Conservation (phyloP, 768 basidiomycete genomes). For the Auricularia sp. region DNA sequence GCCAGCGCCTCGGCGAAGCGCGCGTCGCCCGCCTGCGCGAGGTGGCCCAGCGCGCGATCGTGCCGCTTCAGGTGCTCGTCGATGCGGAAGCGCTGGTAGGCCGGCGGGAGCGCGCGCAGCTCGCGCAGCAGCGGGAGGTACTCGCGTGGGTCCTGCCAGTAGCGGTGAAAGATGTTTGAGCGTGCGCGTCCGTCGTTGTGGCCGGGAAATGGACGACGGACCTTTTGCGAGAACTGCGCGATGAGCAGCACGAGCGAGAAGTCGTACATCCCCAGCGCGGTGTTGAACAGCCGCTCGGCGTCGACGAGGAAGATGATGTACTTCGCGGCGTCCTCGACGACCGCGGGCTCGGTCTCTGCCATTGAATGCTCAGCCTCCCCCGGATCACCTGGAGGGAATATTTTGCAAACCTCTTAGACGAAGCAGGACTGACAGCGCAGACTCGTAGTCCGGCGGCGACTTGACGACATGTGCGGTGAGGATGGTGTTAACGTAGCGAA, state of each 20-base stretch:
- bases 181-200: background rate
- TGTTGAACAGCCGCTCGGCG: conserved; percentile 82
- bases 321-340: conserved; percentile 94
- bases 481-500: conserved; percentile 81
- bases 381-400: background rate
- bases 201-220: conserved; percentile 18
- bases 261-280: conserved; percentile 97
- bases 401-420: conserved; percentile 56
- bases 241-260: conserved; percentile 92
- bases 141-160: conserved; percentile 83
- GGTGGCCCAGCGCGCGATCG: conserved; percentile 61
- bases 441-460: conserved; percentile 81
- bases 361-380: background rate
- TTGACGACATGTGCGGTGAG: conserved; percentile 91
- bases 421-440: conserved; percentile 64
- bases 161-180: background rate
- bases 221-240: conserved; percentile 95
- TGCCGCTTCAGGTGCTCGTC: conserved; percentile 83
- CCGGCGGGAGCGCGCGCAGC: conserved; percentile 64
- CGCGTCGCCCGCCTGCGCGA: conserved; percentile 58
- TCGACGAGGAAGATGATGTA: conserved; percentile 98
- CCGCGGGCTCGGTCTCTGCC: conserved; percentile 48
- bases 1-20: conserved; percentile 69
- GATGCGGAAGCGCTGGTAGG: conserved; percentile 82
- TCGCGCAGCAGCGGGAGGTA: conserved; percentile 95